Base-by-base conservation (phyloP, 2,329 filamentous ascomycete species). In the Scleromitrula shiraiana region DNA sequence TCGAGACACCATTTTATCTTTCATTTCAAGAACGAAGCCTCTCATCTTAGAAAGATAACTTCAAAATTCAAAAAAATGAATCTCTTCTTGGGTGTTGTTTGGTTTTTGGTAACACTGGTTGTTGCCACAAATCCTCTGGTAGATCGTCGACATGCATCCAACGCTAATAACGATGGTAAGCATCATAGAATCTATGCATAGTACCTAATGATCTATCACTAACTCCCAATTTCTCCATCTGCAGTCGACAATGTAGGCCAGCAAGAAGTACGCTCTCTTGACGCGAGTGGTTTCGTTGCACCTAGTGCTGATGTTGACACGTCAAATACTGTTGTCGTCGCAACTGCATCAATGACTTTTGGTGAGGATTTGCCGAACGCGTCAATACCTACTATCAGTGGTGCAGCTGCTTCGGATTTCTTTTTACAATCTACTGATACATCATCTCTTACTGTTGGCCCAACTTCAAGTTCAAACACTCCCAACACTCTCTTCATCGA, bases 281-380 rank as follows among this genome's bases (percentile, higher is more conserved):
- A 9, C 6, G 8, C 39, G 9, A 35, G 44, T 41, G 36, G 44
- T 20, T 2, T 46, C n/a, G 6, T 10, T 14, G 17, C 32, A n/a
- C 26, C 36, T 14, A 24, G 26, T 22, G 30, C 36, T 19, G 40
- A 35, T 12, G 27, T 41, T 8, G 36, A 41, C 20, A 46, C 36
- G 5, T 15, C 20, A 36, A 46, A 46, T 14, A 46, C 22, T n/a
- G 26, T 46, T 10, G 27, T 46, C 24, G 36, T 46, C 36, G 36
- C 44, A 19, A 41, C 44, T 15, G 10, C 10, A 20, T 30, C 39
- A 14, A n/a, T 17, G 23, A 10, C 7, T n/a, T n/a, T n/a, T 19
- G 22, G 14, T 17, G 12, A 15, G 17, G 12, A 19, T 14, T 22
- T 30, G 2, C 23, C 19, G 1, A 26, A 29, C 8, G 6, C 26